Conservation (phyloP, 495 filamentous ascomycete genomes). For the Bathelium albidoporum region DNA sequence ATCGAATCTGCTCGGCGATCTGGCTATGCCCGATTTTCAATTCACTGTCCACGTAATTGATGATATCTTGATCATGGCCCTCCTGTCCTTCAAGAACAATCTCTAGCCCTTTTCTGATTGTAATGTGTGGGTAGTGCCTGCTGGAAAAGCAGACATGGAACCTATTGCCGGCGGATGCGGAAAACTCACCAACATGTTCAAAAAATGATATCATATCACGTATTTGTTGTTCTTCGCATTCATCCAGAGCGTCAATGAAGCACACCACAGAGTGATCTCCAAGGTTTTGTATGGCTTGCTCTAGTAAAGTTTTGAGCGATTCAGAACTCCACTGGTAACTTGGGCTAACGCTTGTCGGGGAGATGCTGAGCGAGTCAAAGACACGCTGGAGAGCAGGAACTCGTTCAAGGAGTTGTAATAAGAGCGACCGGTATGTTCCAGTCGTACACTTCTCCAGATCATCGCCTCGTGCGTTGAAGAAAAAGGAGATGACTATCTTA, state of each 20-base stretch:
- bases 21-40: conserved; percentile 2
- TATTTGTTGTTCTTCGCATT: conserved; percentile 22
- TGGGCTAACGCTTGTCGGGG: background rate
- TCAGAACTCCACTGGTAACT: background rate
- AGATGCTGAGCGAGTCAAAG: conserved; percentile 1
- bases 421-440: conserved; percentile 28
- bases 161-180: background rate
- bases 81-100: background rate
- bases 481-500: conserved; percentile 27
- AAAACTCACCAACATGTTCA: conserved; percentile 5
- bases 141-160: conserved; percentile 20
- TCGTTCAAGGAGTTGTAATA: conserved; percentile 11
- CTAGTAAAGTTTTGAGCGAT: background rate
- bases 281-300: conserved; percentile 18
- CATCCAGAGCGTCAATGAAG: conserved; percentile 37
- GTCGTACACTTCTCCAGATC: conserved; percentile 23
- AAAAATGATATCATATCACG: conserved; percentile 23
- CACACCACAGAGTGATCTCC: conserved; percentile 15
- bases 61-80: conserved; percentile 5
- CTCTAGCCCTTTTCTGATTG: conserved; percentile 9
- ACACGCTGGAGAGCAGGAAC: conserved; percentile 6
- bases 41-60: conserved; percentile 10
- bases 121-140: conserved; percentile 22
- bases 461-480: conserved; percentile 33
- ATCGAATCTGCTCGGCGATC: conserved; percentile 2